These are phyloP conservation scores for Pestalotiopsis sp. DNA, from an alignment of 2,329 filamentous ascomycete species.

Conservation along the genomic window DNA sequence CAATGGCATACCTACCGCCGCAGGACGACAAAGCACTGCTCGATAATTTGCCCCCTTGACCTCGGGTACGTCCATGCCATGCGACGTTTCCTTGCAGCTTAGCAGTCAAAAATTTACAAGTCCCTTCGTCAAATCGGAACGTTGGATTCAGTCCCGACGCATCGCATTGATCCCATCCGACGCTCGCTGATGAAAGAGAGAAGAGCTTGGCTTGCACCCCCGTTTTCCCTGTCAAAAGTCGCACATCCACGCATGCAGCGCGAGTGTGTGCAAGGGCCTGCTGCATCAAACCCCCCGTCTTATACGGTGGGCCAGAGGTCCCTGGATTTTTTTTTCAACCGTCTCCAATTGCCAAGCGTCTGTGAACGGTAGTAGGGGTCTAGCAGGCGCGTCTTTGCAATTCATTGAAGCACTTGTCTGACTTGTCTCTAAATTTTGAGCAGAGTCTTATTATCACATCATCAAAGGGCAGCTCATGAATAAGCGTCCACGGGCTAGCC, in stretches of 20 bases:
- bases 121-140: not conserved
- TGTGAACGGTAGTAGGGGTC: not conserved
- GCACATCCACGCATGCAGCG: not conserved
- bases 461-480: not conserved
- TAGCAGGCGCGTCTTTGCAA: not conserved
- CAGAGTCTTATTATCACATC: not conserved
- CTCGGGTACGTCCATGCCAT: not conserved
- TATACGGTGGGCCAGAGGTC: not conserved
- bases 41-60: not conserved
- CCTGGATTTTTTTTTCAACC: not conserved
- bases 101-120: not conserved
- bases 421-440: not conserved
- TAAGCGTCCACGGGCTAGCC: not conserved
- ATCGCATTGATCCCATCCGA: not conserved
- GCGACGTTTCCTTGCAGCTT: not conserved
- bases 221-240: not conserved
- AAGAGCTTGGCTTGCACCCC: not conserved
- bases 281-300: not conserved
- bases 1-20: not conserved
- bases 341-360: not conserved
- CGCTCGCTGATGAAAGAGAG: not conserved
- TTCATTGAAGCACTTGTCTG: not conserved
- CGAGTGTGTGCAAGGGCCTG: not conserved
- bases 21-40: not conserved
- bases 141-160: slow-evolving; percentile 2